Conservation (phyloP, 371 early-diverging fungal species). For the Apophysomyces sp. region DNA sequence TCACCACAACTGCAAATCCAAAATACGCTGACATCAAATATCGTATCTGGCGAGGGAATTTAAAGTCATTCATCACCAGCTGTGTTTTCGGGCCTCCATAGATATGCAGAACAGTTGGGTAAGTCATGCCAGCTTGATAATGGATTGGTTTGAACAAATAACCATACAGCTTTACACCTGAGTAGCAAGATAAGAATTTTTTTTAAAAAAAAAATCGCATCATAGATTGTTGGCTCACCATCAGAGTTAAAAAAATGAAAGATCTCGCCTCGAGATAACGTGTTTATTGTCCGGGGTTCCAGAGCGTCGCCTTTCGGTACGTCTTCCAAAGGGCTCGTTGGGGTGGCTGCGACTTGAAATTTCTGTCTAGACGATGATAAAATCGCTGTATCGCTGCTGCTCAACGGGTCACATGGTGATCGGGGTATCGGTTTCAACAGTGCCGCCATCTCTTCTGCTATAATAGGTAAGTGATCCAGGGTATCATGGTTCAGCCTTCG, state of each 20-base stretch:
- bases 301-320: background rate
- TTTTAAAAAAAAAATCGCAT: slow-evolving; percentile 1
- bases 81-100: slow-evolving; percentile 71
- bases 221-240: slow-evolving; percentile 14
- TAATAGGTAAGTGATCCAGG: slow-evolving; percentile 8
- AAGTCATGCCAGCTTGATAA: slow-evolving; percentile 49
- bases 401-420: background rate
- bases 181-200: slow-evolving; percentile 1
- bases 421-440: background rate
- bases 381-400: background rate
- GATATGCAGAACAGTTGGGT: slow-evolving; percentile 58
- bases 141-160: slow-evolving; percentile 61
- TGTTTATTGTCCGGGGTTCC: background rate
- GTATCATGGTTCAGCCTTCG: slow-evolving; percentile 16
- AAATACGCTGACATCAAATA: slow-evolving; percentile 62
- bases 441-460: background rate
- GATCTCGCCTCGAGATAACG: slow-evolving; percentile 4
- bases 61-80: slow-evolving; percentile 73
- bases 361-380: background rate
- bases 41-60: slow-evolving; percentile 63
- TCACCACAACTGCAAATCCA: slow-evolving; percentile 70
- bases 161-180: slow-evolving; percentile 57
- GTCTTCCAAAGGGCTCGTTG: background rate
- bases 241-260: slow-evolving; percentile 39
- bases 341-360: background rate